Percentiles rank a stretch among this genome's conserved stretches.
phyloP scores from a whole-genome alignment of 257 asterid genomes.

The Forsythia suspensa region DNA sequence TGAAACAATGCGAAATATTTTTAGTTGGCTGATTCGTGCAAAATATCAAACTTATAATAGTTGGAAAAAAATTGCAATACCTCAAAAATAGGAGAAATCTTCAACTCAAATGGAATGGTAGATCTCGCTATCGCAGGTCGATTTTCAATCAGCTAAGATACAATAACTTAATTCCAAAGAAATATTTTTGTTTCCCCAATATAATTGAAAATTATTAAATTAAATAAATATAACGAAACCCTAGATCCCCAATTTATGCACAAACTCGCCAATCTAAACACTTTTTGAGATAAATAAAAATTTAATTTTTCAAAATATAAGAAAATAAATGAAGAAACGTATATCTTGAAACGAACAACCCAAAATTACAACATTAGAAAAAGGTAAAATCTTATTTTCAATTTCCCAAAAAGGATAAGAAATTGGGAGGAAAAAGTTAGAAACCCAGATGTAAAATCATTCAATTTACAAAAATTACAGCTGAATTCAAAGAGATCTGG shows the following conservation, averaged over 20 bases:
- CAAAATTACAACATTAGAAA: neutral
- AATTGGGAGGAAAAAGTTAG: neutral
- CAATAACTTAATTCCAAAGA: neutral
- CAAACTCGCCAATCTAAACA: neutral
- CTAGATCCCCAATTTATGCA: conserved; percentile 9
- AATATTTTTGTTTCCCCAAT: neutral
- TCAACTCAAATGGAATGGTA: neutral
- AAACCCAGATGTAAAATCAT: neutral
- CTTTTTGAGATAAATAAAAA: neutral
- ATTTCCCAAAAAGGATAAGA: neutral
- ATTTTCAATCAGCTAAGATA: neutral
- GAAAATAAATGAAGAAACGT: neutral
- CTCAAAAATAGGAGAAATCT: conserved; percentile 13
- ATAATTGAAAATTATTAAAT: neutral
- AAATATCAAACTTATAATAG: neutral
- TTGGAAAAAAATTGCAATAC: neutral
- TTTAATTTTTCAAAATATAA: neutral
- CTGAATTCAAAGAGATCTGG: conserved; percentile 21
- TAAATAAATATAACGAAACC: neutral
- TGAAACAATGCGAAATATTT: neutral
- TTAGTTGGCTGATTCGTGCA: neutral
- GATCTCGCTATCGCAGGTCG: neutral
- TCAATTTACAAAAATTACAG: neutral
- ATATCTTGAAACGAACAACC: neutral
- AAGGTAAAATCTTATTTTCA: neutral